phyloP scores from a whole-genome alignment of 1,284 basidiomycete genomes.

The Trichosporon sp. region DNA sequence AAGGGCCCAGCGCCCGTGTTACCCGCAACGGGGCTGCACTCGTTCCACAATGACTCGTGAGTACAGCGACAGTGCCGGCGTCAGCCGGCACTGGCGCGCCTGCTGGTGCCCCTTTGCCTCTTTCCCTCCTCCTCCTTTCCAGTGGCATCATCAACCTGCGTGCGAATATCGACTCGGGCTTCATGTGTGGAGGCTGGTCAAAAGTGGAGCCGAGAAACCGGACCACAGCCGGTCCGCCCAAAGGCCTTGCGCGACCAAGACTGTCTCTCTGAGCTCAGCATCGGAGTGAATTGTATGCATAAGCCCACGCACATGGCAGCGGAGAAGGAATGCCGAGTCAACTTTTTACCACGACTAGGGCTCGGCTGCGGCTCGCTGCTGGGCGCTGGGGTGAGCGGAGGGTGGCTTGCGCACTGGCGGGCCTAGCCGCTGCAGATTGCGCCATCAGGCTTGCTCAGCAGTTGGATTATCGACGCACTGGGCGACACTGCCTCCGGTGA shows the following conservation, averaged over 20 bases:
- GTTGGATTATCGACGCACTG: no score
- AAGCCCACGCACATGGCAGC: no score
- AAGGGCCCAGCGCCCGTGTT: slow-evolving; percentile 49
- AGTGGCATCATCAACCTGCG: neutral
- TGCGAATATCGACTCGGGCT: no score
- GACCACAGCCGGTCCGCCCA: neutral
- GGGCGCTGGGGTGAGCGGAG: neutral
- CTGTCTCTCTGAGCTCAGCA: no score
- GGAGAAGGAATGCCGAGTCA: neutral
- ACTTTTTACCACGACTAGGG: neutral
- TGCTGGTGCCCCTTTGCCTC: no score
- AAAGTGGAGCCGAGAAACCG: neutral
- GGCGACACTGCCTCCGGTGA: no score
- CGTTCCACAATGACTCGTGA: slow-evolving; percentile 56
- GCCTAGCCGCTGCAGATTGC: neutral
- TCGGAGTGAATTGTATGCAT: no score
- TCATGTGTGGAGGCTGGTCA: no score
- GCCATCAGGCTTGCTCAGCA: neutral
- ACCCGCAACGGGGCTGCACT: slow-evolving; percentile 54
- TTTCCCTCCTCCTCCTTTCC: no score
- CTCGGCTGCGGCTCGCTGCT: neutral
- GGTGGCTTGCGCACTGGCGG: neutral
- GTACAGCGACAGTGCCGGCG: slow-evolving; percentile 24
- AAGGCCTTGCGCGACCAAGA: no score
- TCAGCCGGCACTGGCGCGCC: no score